Evolutionary conservation across 495 filamentous ascomycete genomes (phyloP), one percentile per base, ranked within the genome.

Genomic region (Mycothermus thermophilus): DNA sequence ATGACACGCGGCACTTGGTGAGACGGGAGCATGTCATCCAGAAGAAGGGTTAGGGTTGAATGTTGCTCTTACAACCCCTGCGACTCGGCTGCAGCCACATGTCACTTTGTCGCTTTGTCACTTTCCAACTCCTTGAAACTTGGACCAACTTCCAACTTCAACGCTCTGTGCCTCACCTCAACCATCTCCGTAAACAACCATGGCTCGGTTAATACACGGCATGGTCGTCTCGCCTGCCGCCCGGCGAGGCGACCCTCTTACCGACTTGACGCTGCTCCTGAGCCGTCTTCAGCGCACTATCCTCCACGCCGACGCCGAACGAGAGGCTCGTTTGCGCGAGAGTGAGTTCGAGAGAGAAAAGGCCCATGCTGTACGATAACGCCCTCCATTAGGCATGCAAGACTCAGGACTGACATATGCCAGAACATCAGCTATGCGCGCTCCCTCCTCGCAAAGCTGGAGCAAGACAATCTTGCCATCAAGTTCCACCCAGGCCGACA

Each of bases 391-490:
- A 15, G 6, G 23, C 5, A 8, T 27, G n/a, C 4, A 0, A 11
- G 12, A 9, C 8, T 5, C 21, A 25, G 22, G 14, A 9, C 18
- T 39, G 25, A 40, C 31, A 22, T 21, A 11, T 27, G 11, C 1
- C 17, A 86, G 75, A 94, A 90, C 48, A 59, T 94, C 43, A 78
- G 81, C 51, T 77, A 84, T 51, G 86, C 86, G 7, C 76, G 77
- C 32, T 69, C 71, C 1, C 71, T 84, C 30, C 79, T 93, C 27
- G 66, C 78, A 20, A 71, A 68, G 35, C 70, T 93, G 15, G 85
- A 94, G 51, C 81, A 83, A 39, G 74, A 78, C 27, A 71, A 77
- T 20, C 59, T 73, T 4, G 50, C 62, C 27, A 56, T 84, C 41
- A 83, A 83, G 55, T 64, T 74, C 13, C 67, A 69, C 34, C 59